Base-by-base conservation (phyloP, 2,329 filamentous ascomycete genomes). In the Colletotrichum tanaceti region DNA sequence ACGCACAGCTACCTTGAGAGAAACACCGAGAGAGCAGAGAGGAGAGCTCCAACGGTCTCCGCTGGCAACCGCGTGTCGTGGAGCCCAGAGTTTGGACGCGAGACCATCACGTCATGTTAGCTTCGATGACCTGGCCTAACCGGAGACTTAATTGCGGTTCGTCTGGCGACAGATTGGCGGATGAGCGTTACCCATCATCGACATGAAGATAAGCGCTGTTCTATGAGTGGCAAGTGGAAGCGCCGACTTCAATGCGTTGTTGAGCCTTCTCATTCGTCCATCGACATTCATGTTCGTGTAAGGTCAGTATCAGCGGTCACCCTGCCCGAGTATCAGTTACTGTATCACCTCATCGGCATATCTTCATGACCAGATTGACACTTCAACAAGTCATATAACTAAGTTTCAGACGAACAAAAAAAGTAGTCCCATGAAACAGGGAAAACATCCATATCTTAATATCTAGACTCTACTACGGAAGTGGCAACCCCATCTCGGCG, bases 101-200 rank as follows among this genome's bases (percentile, higher is more conserved):
- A 70, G 58, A 47, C 3, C 6, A 63, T 71, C 63, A 69, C 70
- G 70, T 57, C 67, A 71, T 71, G 59, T 71, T 71, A 71, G 70
- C 54, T 47, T 35, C 44, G 28, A 71, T 60, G 70, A 71, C 41
- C 54, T 68, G 38, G 16, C 38, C 22, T 50, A 46, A 46, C 44
- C n/a, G 44, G 62, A 65, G 38, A 7, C 13, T 61, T n/a, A n/a
- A n/a, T n/a, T 13, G 62, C 38, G 50, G 47, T 32, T 38, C 32
- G n/a, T 44, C 38, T 28, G 11, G 18, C 16, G 18, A 28, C 55
- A 39, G 5, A 22, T 13, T 22, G 39, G 20, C 14, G 20, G 49
- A 22, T 35, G 18, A 11, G 11, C 11, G 7, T 5, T 16, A 59
- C 14, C 43, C 43, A 20, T 13, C 16, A 47, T 10, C 13, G 13